Conservation (phyloP, 1,284 basidiomycete genomes). For the Jaminaea rosea region DNA sequence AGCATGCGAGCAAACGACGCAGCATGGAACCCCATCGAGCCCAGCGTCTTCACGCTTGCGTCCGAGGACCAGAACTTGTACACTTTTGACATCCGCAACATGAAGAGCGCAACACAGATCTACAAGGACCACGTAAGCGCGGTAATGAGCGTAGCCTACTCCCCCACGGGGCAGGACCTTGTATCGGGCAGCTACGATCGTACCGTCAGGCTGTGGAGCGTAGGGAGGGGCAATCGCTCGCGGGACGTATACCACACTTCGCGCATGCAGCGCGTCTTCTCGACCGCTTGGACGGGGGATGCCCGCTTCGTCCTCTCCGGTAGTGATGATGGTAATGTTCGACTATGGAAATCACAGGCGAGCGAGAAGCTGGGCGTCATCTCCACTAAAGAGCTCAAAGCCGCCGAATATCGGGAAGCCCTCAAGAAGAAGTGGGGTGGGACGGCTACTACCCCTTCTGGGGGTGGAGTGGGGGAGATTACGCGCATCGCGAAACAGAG, state of each 20-base stretch:
- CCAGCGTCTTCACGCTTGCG: constrained; percentile 79
- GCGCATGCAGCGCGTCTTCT: constrained; percentile 82
- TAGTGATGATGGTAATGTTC: constrained; percentile 92
- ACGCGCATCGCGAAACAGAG: constrained; percentile 71
- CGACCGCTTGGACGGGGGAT: constrained; percentile 65
- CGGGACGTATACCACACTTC: constrained; percentile 96
- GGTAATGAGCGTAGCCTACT: constrained; percentile 54
- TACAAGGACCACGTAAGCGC: constrained; percentile 97
- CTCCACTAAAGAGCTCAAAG: constrained; percentile 80
- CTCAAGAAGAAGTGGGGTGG: constrained; percentile 82
- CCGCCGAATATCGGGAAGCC: constrained; percentile 83
- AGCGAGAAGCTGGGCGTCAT: constrained; percentile 85
- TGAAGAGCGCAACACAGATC: constrained; percentile 75
- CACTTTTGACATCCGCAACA: constrained; percentile 88
- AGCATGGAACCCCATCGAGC: constrained; percentile 90
- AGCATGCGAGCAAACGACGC: constrained; percentile 68
- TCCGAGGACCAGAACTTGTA: constrained; percentile 98
- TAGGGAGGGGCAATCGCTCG: constrained; percentile 64
- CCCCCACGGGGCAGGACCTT: constrained; percentile 87
- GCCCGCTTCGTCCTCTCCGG: constrained; percentile 86
- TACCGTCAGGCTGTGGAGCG: constrained; percentile 85
- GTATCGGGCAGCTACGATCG: constrained; percentile 94
- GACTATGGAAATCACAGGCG: constrained; percentile 91
- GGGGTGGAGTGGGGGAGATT: constrained; percentile 58
- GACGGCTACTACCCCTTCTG: too few relatives aligned